Evolutionary conservation across 495 filamentous ascomycete species (phyloP), one percentile per base, ranked within the genome.

Genomic region (Hypomontagnella monticulosa): DNA sequence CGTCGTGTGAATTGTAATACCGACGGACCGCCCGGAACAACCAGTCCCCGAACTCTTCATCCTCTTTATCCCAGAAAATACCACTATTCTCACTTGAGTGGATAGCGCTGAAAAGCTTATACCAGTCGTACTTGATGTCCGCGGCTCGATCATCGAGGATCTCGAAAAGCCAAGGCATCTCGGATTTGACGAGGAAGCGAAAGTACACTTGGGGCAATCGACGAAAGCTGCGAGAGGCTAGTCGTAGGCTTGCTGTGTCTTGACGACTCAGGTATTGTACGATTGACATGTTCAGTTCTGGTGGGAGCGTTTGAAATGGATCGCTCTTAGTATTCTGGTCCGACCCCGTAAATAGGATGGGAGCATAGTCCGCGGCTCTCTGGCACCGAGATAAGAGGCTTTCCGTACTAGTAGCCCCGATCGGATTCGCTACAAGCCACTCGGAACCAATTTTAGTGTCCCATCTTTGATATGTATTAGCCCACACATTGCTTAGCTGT

Each of bases 121-220:
- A 47, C 43, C 43, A 47, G 43, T 47, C 43, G 12, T 27, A 47
- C 4, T 30, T 30, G 3, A 2, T 11, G 43, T 47, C 19, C 20
- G 9, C 9, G 16, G 11, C 3, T 4, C 1, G 43, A 12, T 27
- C 23, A 6, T 27, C 23, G 23, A 27, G 3, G 6, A 47, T 20
- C 9, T 47, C 43, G 18, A 5, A 47, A 11, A 47, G 43, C 43
- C 43, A 47, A n/a, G 43, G 20, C 43, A 47, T 47, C 11, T 47
- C 43, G 9, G 27, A 4, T 8, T 47, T 16, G 19, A 47, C 18
- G 8, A 47, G 43, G 19, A 11, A 14, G 5, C 19, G 18, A 19
- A 47, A 47, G 19, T 47, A 47, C 4, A 4, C 3, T 15, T 15
- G n/a, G n/a, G 41, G 41, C 3, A 44, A 20, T 1, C 3, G 5